Evolutionary conservation across 768 basidiomycete genomes (phyloP).

Genomic region (Lentinula detonsa): DNA sequence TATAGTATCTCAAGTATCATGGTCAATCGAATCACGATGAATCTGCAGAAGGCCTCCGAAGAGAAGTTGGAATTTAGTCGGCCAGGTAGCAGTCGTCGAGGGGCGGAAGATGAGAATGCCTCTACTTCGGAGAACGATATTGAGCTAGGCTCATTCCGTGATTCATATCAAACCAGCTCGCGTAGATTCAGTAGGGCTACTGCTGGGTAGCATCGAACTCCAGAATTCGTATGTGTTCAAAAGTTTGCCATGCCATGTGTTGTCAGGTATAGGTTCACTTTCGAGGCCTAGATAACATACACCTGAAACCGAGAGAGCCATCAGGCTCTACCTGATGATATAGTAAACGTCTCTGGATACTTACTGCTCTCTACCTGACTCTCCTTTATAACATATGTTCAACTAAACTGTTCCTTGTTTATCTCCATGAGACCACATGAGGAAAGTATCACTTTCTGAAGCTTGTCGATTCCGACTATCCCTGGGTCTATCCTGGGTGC

Average conservation of each 20-base stretch:
- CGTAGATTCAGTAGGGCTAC: not conserved
- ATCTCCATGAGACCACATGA: not conserved
- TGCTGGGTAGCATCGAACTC: not conserved
- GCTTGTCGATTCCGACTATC: not conserved
- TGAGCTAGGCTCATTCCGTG: not conserved
- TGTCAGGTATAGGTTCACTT: no score
- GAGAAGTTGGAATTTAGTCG: slow-evolving; percentile 5
- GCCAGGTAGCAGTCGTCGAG: not conserved
- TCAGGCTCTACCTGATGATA: not conserved
- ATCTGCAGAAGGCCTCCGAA: slow-evolving; percentile 10
- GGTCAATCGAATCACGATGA: slow-evolving; percentile 15
- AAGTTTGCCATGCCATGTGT: no score
- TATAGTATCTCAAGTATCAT: slow-evolving; percentile 13
- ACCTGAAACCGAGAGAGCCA: no score
- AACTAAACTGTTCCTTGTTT: not conserved
- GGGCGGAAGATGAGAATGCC: not conserved
- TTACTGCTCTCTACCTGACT: not conserved
- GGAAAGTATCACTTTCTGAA: not conserved
- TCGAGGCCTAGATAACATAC: no score
- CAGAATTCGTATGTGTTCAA: no score
- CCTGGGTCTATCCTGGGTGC: no score
- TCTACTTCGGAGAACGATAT: not conserved
- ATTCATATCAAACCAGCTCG: not conserved
- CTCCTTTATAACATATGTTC: not conserved
- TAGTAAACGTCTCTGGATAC: not conserved